Base-by-base conservation (phyloP, 805 yeast genomes). In the Saccharomycopsis fermentans region DNA sequence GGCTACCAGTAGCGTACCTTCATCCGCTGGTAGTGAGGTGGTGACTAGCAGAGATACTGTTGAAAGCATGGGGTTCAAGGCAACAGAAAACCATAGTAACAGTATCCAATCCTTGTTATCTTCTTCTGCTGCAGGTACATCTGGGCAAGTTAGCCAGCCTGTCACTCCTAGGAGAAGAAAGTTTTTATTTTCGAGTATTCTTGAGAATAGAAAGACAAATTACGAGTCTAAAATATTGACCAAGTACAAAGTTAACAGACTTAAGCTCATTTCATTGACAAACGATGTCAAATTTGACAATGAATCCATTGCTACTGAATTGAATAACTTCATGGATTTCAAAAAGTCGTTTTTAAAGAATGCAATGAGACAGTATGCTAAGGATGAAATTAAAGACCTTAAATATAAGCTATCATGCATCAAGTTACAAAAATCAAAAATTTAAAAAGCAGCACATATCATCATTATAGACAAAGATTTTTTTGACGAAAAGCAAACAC, bases 241-340 rank as follows among this genome's bases (percentile, higher is more conserved):
- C 3, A 76, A 75, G 32, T 67, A 74, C 54, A 66, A 74, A 4
- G 77, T 74, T n/a, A 69, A 74, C 24, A 74, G 77, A 54, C 67
- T 70, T 35, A 72, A 72, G 47, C 67, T 85, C 48, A 63, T 74
- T 60, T 71, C 67, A 11, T 63, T 84, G 52, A 80, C 77, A 60
- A 60, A 66, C 19, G 81, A 76, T 3, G 75, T 86, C 26, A 80
- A 76, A 57, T 61, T 63, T 26, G 76, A 72, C n/a, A 87, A 86
- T 68, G 92, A 86, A 64, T 64, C 68, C 1, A 63, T 85, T 2
- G 90, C 91, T 0, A 77, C 81, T 55, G 86, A 83, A 66, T 71
- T 84, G 19, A 83, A 83, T 55, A 80, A 77, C 55, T 84, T 80
- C 60, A 70, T 85, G 63, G 74, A 73, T 56, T 82, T 78, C 69